Evolutionary conservation across 495 filamentous ascomycete genomes (phyloP).

Genomic region (Trichoderma erinaceum): DNA sequence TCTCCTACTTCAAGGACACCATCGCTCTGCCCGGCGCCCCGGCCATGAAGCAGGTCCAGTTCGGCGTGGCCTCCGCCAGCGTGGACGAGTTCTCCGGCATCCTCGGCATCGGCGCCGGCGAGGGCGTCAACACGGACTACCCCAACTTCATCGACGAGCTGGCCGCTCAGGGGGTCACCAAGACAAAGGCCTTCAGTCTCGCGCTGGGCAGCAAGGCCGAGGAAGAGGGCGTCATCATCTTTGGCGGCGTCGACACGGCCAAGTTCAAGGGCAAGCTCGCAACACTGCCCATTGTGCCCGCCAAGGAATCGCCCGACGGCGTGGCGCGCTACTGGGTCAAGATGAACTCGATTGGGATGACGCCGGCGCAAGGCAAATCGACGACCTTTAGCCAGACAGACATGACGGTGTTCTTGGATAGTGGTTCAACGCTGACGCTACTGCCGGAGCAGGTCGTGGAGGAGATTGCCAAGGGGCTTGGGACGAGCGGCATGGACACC

Average conservation of each 20-base stretch:
- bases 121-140: conserved; percentile 36
- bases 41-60: conserved; percentile 35
- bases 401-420: conserved; percentile 74
- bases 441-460: conserved; percentile 62
- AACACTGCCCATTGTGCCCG: conserved; percentile 58
- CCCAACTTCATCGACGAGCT: conserved; percentile 43
- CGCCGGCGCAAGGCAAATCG: conserved; percentile 32
- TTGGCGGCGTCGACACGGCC: conserved; percentile 82
- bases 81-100: conserved; percentile 42
- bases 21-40: conserved; percentile 33
- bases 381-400: conserved; percentile 42
- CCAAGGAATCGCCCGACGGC: conserved; percentile 34
- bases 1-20: conserved; percentile 40
- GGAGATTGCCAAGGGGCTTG: conserved; percentile 59
- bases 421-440: conserved; percentile 82
- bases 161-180: conserved; percentile 32
- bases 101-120: conserved; percentile 41
- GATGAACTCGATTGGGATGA: conserved; percentile 51
- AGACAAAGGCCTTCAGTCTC: conserved; percentile 42
- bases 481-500: conserved; percentile 43
- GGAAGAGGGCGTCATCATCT: conserved; percentile 70
- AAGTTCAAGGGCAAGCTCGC: conserved; percentile 72
- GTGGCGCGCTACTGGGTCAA: conserved; percentile 51
- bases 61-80: conserved; percentile 37
- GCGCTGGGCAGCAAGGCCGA: conserved; percentile 43